Evolutionary conservation across 179 eudicot genomes (phyloP).

Genomic region (Beta corolliflora): DNA sequence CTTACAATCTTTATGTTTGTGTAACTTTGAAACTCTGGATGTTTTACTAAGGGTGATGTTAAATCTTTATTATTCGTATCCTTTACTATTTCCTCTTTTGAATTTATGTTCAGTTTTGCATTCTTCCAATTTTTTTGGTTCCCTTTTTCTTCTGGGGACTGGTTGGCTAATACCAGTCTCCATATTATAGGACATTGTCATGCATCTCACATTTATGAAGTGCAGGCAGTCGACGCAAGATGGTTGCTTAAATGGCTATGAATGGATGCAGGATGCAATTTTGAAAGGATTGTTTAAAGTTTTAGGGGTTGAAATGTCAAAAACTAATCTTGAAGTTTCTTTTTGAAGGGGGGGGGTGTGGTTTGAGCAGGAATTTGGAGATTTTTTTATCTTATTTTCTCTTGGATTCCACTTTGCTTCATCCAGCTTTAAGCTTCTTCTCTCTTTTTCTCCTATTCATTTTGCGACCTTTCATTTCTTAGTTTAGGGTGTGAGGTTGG

Average conservation of each 20-base stretch:
- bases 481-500: not conserved
- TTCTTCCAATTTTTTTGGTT: not conserved
- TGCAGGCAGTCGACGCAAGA: constrained; percentile 10
- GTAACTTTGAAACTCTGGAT: constrained; percentile 43
- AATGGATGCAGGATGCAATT: not conserved
- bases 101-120: not conserved
- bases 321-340: not conserved
- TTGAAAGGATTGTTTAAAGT: not conserved
- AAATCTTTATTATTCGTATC: constrained; percentile 14
- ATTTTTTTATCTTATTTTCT: not conserved
- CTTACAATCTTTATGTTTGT: constrained; percentile 21
- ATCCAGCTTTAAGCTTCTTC: not conserved
- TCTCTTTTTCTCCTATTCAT: not conserved
- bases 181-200: not conserved
- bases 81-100: not conserved
- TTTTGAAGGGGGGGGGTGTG: too few species aligned
- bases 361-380: not conserved
- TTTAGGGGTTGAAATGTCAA: not conserved
- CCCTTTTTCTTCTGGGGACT: not conserved
- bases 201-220: not conserved
- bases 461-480: not conserved
- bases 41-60: constrained; percentile 33
- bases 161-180: not conserved
- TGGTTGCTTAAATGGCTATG: not conserved
- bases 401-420: not conserved